Evolutionary conservation across 192 early-diverging fungal species (phyloP).

Genomic region (Coemansia reversa): DNA sequence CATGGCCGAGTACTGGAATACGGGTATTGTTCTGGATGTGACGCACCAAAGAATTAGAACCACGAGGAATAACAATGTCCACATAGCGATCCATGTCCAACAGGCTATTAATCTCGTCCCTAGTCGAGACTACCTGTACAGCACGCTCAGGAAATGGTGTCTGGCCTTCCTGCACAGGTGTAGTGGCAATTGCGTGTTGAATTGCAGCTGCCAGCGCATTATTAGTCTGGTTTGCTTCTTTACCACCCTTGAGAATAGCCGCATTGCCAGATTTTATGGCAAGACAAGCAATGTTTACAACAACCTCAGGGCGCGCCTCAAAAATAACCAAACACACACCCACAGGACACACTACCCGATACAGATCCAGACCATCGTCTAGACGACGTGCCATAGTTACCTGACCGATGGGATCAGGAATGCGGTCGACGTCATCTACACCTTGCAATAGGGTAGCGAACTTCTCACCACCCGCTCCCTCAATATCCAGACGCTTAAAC

Average conservation of each 20-base stretch:
- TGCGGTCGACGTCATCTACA: constrained; percentile 80
- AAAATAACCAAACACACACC: constrained; percentile 97
- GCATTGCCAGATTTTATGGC: constrained; percentile 97
- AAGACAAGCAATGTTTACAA: constrained; percentile 93
- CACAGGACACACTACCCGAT: constrained; percentile 88
- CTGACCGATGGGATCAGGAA: constrained; percentile 83
- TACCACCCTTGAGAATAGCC: constrained; percentile 96
- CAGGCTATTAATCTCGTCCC: constrained; percentile 84
- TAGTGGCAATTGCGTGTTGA: constrained; percentile 69
- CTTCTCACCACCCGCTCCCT: constrained; percentile 72
- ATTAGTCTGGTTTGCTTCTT: constrained; percentile 84
- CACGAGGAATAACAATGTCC: constrained; percentile 94
- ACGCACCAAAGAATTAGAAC: constrained; percentile 86
- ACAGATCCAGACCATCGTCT: constrained; percentile 84
- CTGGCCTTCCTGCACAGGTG: constrained; percentile 30
- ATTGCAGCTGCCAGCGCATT: constrained; percentile 73
- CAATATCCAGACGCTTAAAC: constrained; percentile 87
- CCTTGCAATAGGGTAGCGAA: constrained; percentile 84
- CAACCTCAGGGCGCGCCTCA: constrained; percentile 97
- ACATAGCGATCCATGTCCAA: constrained; percentile 89
- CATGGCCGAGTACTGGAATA: constrained; percentile 99
- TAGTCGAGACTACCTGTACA: constrained; percentile 84
- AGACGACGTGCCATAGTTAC: constrained; percentile 75
- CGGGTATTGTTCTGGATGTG: constrained; percentile 92
- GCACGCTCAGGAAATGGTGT: constrained; percentile 63